Conservation (phyloP, 2,329 filamentous ascomycete species). For the Lachnellula occidentalis region DNA sequence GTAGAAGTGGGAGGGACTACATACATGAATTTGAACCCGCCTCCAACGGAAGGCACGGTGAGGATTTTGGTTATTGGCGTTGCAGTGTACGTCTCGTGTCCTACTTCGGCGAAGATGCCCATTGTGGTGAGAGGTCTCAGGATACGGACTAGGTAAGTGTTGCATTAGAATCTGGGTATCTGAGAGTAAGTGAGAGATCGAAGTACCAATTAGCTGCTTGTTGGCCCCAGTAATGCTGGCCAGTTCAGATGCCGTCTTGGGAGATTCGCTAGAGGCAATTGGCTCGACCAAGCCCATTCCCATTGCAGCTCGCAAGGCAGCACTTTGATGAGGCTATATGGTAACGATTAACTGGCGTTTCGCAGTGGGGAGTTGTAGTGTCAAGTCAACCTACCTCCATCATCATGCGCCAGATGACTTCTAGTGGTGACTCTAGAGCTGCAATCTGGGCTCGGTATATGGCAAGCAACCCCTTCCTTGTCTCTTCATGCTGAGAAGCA, state of each 20-base stretch:
- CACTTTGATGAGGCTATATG: conserved; percentile 9
- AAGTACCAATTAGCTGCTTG: conserved; percentile 8
- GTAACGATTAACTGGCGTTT: neutral
- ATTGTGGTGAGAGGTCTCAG: conserved; percentile 1
- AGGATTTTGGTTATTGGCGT: conserved; percentile 3
- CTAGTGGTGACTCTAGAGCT: conserved; percentile 5
- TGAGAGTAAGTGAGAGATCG: neutral
- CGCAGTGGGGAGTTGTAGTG: neutral
- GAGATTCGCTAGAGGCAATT: neutral
- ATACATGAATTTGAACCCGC: conserved; percentile 12
- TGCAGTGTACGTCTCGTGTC: conserved; percentile 6
- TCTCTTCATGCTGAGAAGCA: conserved; percentile 1
- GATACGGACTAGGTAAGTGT: conserved; percentile 4
- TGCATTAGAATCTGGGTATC: neutral
- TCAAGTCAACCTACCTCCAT: conserved; percentile 2
- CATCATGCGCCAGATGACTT: conserved; percentile 12
- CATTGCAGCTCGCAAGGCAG: conserved; percentile 1
- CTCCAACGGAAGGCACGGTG: neutral
- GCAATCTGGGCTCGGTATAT: conserved; percentile 2
- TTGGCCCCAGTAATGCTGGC: conserved; percentile 2
- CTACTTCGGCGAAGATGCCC: conserved; percentile 5
- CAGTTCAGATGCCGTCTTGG: conserved; percentile 4
- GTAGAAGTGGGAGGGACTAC: neutral
- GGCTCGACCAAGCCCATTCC: conserved; percentile 6
- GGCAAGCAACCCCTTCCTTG: neutral